Conservation (phyloP, 1,139 yeast genomes). For the Blastobotrys apis region DNA sequence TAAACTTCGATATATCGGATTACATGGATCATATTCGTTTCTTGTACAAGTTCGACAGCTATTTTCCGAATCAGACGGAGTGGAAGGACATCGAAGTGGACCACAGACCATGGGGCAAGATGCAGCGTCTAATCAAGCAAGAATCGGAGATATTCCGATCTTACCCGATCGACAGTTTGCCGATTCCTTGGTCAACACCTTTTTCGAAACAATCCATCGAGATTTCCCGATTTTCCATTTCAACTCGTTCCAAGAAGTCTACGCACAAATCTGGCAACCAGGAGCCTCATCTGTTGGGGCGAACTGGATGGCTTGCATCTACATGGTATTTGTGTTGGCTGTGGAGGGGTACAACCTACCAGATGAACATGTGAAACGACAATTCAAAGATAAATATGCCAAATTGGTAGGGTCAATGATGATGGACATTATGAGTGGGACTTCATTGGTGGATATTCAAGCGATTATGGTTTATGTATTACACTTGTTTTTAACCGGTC, state of each 20-base stretch:
- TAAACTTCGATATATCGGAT: constrained; percentile 14
- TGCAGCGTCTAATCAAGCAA: neutral
- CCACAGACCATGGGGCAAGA: constrained; percentile 17
- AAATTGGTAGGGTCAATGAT: constrained; percentile 3
- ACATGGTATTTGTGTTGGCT: constrained; percentile 14
- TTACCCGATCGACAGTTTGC: constrained; percentile 15
- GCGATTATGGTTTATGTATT: constrained; percentile 14
- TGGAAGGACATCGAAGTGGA: constrained; percentile 9
- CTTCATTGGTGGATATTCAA: constrained; percentile 15
- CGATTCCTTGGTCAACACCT: constrained; percentile 11
- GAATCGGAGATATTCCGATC: constrained; percentile 9
- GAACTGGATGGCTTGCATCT: constrained; percentile 15
- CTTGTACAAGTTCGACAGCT: constrained; percentile 14
- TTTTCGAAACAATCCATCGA: constrained; percentile 9
- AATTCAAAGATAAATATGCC: constrained; percentile 9
- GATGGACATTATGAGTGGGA: constrained; percentile 11
- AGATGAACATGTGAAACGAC: neutral
- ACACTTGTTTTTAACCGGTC: constrained; percentile 12
- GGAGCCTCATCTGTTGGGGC: constrained; percentile 7
- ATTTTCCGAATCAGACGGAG: constrained; percentile 12
- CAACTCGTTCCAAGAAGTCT: constrained; percentile 9
- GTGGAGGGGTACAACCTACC: constrained; percentile 4
- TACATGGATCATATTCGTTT: constrained; percentile 16
- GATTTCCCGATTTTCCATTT: constrained; percentile 14
- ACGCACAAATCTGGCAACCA: constrained; percentile 13